Base-by-base conservation (phyloP, 2,329 filamentous ascomycete genomes). In the Chrysosporium queenslandicum region DNA sequence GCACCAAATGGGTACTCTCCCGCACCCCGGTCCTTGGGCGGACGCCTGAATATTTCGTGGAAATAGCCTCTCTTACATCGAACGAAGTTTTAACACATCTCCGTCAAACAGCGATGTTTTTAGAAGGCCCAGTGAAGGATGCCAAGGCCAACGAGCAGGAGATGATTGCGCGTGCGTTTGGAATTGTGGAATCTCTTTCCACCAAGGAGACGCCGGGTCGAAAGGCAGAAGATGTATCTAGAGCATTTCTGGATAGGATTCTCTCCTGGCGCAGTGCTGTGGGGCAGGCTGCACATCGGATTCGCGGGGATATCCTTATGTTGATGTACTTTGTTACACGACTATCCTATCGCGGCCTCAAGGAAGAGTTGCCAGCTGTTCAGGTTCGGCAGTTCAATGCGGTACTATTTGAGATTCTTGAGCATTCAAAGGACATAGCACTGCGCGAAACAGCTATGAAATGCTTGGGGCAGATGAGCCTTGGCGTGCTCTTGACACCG, bases 161-260 rank as follows among this genome's bases (percentile, higher is more conserved):
- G 34, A 72, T 83, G 25, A 82, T 83, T 1, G 82, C 87, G 14
- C 82, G 81, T 55, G 78, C 81, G 0, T 80, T 89, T 59, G 90
- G 89, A 0, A 84, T 95, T 11, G 68, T 96, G 4, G 81, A 79
- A 0, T 84, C 87, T 0, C 85, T 91, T 20, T 25, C 36, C 6
- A n/a, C 20, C 9, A 4, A 9, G 11, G 12, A 9, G 4, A 2
- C 9, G 5, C 27, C 27, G 4, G 27, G n/a, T 4, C 6, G 29
- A 32, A 27, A 14, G 2, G n/a, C 14, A 14, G 23, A 41, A n/a
- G 12, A 29, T 2, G 14, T 12, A 25, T 47, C 30, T 23, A 23
- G 27, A 2, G 37, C 14, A 4, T 20, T 52, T n/a, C 9, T 42
- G 23, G 7, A 41, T 4, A 40, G 21, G 32, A 9, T 36, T n/a